phyloP scores from a whole-genome alignment of 2,329 filamentous ascomycete genomes.

The Cladophialophora immunda region DNA sequence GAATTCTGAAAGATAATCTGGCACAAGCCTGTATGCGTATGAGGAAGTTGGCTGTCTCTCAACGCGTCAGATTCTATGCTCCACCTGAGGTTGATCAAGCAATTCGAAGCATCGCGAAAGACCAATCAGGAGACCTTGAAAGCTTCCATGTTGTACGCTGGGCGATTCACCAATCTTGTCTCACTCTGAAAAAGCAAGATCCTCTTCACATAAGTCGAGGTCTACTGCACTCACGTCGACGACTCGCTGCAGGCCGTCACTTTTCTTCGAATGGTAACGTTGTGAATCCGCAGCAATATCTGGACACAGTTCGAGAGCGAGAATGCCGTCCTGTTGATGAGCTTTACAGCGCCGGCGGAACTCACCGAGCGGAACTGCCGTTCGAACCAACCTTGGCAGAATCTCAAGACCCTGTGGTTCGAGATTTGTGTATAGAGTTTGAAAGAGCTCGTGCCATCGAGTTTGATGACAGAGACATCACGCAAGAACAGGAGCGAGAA shows the following conservation, averaged over 20 bases:
- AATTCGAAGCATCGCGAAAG: slow-evolving; percentile 51
- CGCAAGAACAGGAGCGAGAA: slow-evolving; percentile 74
- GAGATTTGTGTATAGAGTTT: slow-evolving; percentile 48
- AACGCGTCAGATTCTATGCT: slow-evolving; percentile 70
- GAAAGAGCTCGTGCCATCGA: slow-evolving; percentile 47
- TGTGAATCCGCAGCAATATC: slow-evolving; percentile 16
- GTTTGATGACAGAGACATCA: slow-evolving; percentile 52
- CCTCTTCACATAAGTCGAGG: slow-evolving; percentile 71
- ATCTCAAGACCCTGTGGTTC: slow-evolving; percentile 42
- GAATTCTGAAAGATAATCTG: slow-evolving; percentile 69
- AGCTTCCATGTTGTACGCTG: slow-evolving; percentile 65
- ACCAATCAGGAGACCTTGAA: slow-evolving; percentile 45
- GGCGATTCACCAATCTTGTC: slow-evolving; percentile 66
- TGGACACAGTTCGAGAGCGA: slow-evolving; percentile 60
- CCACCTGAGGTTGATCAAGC: slow-evolving; percentile 66
- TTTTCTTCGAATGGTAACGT: background rate
- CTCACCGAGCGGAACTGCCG: slow-evolving; percentile 4
- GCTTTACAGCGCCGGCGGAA: slow-evolving; percentile 58
- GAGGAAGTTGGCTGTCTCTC: slow-evolving; percentile 71
- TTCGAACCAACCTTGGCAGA: slow-evolving; percentile 32
- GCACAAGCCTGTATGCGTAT: slow-evolving; percentile 72
- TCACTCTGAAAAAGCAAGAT: slow-evolving; percentile 59
- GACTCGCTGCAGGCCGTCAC: slow-evolving; percentile 12
- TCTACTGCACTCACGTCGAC: slow-evolving; percentile 56
- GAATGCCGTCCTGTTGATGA: slow-evolving; percentile 63